phyloP scores from a whole-genome alignment of 1,284 basidiomycete genomes.

The Peniophora sp. region DNA sequence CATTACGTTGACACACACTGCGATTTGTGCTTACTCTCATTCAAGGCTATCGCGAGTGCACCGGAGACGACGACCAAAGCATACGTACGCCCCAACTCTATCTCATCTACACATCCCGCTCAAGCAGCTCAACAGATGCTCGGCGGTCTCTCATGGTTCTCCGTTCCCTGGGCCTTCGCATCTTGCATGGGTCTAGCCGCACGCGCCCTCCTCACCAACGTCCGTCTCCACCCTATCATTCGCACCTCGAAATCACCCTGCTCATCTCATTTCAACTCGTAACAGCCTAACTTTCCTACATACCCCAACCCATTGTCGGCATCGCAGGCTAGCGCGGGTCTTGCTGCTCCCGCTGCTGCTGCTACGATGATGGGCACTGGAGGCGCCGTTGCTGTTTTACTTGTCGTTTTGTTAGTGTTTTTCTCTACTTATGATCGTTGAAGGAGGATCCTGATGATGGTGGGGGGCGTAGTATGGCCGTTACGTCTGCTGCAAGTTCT shows the following conservation, averaged over 20 bases:
- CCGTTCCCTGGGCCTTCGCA: conserved; percentile 51
- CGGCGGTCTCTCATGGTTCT: conserved; percentile 57
- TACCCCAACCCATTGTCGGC: conserved; percentile 43
- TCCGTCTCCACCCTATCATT: conserved; percentile 15
- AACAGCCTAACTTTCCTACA: conserved; percentile 41
- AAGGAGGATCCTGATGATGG: conserved; percentile 2
- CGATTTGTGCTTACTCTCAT: background rate
- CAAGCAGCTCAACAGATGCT: conserved; percentile 31
- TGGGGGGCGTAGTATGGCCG: conserved; percentile 33
- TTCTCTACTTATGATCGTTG: conserved; percentile 1
- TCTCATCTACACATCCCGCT: background rate
- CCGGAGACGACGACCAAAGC: conserved; percentile 42
- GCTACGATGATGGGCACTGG: conserved; percentile 42
- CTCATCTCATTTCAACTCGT: background rate
- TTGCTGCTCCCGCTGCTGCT: conserved; percentile 47
- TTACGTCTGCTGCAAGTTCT: conserved; percentile 52
- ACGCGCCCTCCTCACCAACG: conserved; percentile 38
- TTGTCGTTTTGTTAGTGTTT: conserved; percentile 45
- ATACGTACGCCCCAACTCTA: conserved; percentile 23
- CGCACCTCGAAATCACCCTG: background rate
- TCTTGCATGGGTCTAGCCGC: conserved; percentile 50
- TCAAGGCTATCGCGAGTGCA: conserved; percentile 39
- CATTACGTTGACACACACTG: background rate
- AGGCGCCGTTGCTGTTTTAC: conserved; percentile 41
- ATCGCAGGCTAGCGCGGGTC: conserved; percentile 40